A percentile compares a stretch with the other conserved stretches of the same genome.
These are phyloP conservation scores for Globisporangium nodosum DNA, from an alignment of 352 stramenopile genomes.

Conservation along the genomic window DNA sequence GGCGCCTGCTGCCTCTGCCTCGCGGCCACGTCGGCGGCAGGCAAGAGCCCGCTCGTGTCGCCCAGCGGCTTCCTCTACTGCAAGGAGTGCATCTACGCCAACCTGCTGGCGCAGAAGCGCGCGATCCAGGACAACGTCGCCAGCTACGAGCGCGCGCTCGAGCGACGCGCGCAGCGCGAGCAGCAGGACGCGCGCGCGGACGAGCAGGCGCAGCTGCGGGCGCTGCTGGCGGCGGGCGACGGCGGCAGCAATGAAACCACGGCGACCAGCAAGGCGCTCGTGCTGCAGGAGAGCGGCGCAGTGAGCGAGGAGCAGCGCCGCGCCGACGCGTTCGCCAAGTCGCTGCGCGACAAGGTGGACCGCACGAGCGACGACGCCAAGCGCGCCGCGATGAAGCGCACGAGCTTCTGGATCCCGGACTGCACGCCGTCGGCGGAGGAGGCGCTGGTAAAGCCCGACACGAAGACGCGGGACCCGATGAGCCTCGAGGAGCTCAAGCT, in stretches of 20 bases:
- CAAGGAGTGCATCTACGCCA: constrained; percentile 87
- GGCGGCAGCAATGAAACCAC: constrained; percentile 9
- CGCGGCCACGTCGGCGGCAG: constrained; percentile 32
- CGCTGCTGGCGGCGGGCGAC: constrained; percentile 37
- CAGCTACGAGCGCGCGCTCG: constrained; percentile 58
- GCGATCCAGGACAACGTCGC: constrained; percentile 64
- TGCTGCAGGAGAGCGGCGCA: constrained; percentile 1
- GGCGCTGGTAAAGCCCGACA: constrained; percentile 53
- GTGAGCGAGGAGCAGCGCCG: constrained; percentile 1
- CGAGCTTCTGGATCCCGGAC: constrained; percentile 85
- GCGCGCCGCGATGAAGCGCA: constrained; percentile 71
- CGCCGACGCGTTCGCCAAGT: constrained; percentile 17
- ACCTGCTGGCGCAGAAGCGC: constrained; percentile 79
- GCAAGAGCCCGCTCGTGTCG: constrained; percentile 59
- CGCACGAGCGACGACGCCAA: constrained; percentile 63
- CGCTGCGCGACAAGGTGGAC: constrained; percentile 76
- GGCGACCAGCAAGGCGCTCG: not conserved
- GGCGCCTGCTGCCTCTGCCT: constrained; percentile 78
- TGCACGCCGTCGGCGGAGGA: constrained; percentile 58
- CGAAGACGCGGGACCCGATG: constrained; percentile 79
- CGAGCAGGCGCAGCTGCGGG: constrained; percentile 48
- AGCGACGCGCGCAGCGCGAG: constrained; percentile 35
- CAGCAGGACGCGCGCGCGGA: constrained; percentile 43
- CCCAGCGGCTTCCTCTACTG: constrained; percentile 76
- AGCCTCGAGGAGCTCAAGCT: constrained; percentile 78